phyloP scores from a whole-genome alignment of 1,284 basidiomycete genomes.

The Austropuccinia psidii region DNA sequence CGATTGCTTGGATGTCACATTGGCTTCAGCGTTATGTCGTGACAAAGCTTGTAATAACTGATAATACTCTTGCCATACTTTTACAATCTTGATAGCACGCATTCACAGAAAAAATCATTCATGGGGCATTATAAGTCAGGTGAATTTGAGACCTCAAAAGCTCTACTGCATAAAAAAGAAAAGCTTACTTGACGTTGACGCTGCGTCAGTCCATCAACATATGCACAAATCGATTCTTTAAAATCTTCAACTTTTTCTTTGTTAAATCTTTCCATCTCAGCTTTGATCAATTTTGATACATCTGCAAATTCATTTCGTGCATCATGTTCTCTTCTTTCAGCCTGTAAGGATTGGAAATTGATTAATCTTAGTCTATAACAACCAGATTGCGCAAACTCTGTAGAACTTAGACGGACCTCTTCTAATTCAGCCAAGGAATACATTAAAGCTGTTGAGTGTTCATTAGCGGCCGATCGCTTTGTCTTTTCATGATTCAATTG shows the following conservation, averaged over 20 bases:
- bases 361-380: neutral
- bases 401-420: neutral
- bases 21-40: constrained; percentile 21
- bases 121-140: constrained; percentile 43
- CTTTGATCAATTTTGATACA: constrained; percentile 75
- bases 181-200: constrained; percentile 65
- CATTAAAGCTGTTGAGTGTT: constrained; percentile 27
- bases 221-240: constrained; percentile 64
- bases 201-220: constrained; percentile 71
- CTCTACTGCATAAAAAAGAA: neutral
- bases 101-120: neutral
- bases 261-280: constrained; percentile 88
- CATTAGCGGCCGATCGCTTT: constrained; percentile 16
- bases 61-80: constrained; percentile 36
- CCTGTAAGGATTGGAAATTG: constrained; percentile 51
- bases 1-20: no score
- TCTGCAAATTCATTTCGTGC: constrained; percentile 79
- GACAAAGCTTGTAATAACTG: constrained; percentile 23
- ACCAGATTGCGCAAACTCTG: neutral
- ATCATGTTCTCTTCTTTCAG: constrained; percentile 71
- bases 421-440: constrained; percentile 30
- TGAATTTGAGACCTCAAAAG: constrained; percentile 51
- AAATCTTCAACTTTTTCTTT: constrained; percentile 84
- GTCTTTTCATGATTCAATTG: constrained; percentile 33
- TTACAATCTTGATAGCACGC: constrained; percentile 13